Evolutionary conservation across 2,329 filamentous ascomycete species (phyloP).

Genomic region (Aspergillus arachidicola): DNA sequence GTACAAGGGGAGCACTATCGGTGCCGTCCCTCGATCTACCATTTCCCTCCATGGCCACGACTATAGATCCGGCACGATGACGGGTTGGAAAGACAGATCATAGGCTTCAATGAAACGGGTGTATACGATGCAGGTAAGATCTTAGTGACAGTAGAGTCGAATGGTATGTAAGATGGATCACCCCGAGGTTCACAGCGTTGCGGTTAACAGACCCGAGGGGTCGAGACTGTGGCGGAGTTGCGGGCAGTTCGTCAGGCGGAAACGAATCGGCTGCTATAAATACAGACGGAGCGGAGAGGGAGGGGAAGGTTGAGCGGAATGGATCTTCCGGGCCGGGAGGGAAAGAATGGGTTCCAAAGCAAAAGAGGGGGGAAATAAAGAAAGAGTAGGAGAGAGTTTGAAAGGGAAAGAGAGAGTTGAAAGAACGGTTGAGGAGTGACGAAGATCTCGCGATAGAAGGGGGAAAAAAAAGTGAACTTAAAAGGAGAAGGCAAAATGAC

Average conservation of each 20-base stretch:
- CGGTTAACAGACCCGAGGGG: constrained; percentile 3
- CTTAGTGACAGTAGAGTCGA: not conserved
- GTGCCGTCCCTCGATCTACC: constrained; percentile 35
- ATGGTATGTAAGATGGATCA: not conserved
- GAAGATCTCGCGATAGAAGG: constrained; percentile 19
- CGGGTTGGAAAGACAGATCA: constrained; percentile 28
- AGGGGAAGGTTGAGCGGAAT: constrained; percentile 6
- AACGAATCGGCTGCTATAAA: not conserved
- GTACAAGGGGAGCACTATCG: constrained; percentile 42
- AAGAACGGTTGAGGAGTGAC: constrained; percentile 3
- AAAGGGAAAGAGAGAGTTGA: not conserved
- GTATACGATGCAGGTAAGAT: not conserved
- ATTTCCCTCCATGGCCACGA: constrained; percentile 40
- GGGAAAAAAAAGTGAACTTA: constrained; percentile 27
- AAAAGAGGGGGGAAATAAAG: not conserved
- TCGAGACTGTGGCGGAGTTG: constrained; percentile 10
- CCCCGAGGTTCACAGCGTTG: not conserved
- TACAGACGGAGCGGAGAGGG: constrained; percentile 7
- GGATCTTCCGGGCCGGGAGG: not conserved
- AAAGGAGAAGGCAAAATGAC: constrained; percentile 23
- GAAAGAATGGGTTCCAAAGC: not conserved
- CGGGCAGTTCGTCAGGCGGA: constrained; percentile 6
- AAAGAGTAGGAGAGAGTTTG: not conserved
- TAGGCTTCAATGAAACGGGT: constrained; percentile 22
- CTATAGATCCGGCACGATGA: constrained; percentile 27